phyloP scores from a whole-genome alignment of 2,329 filamentous ascomycete genomes.

The Blastomyces emzantsi region DNA sequence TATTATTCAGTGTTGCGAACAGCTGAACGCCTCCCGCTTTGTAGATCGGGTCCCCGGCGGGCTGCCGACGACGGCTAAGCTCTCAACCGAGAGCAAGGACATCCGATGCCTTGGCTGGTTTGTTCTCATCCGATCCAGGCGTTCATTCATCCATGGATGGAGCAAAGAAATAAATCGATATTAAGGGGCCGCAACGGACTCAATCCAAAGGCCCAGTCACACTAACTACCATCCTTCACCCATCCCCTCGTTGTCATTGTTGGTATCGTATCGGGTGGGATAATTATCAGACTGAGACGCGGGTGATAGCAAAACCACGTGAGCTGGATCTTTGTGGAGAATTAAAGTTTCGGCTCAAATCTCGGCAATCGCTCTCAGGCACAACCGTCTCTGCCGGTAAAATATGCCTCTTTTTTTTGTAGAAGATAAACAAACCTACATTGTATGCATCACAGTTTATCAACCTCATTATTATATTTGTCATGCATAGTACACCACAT shows the following conservation, averaged over 20 bases:
- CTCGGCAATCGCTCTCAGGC: not conserved
- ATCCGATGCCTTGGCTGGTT: not conserved
- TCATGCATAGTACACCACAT: too few relatives aligned
- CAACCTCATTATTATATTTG: too few relatives aligned
- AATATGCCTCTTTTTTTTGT: too few relatives aligned
- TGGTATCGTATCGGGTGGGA: not conserved
- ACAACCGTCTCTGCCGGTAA: not conserved
- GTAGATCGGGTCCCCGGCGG: not conserved
- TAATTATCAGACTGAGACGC: not conserved
- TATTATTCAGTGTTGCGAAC: not conserved
- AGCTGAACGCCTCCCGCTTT: not conserved
- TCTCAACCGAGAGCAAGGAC: not conserved
- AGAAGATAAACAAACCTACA: too few relatives aligned
- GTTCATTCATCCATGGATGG: not conserved
- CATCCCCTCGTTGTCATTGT: not conserved
- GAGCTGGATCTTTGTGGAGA: not conserved
- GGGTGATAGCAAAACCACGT: not conserved
- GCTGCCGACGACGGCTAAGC: not conserved
- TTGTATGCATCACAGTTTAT: too few relatives aligned
- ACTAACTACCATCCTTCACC: not conserved
- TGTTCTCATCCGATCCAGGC: not conserved
- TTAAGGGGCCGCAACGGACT: not conserved
- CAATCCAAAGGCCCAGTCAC: not conserved
- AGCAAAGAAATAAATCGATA: not conserved
- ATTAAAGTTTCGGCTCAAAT: constrained; percentile 6